phyloP scores from a whole-genome alignment of 306 rosid genomes.

The Cicer yamashitae region DNA sequence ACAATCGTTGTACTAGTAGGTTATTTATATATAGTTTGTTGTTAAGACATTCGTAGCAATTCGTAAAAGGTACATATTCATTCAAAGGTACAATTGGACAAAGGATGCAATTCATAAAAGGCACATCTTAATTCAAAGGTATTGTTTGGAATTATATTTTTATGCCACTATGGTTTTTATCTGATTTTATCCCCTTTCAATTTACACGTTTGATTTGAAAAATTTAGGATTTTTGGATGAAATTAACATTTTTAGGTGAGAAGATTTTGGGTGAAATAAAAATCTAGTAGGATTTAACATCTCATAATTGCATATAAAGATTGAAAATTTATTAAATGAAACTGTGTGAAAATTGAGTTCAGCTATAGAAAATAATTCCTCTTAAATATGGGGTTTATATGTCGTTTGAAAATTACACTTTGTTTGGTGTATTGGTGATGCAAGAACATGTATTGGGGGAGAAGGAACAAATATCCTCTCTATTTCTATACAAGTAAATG shows the following conservation, averaged over 20 bases:
- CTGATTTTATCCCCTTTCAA: not conserved
- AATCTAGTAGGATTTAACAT: not conserved
- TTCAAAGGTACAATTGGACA: not conserved
- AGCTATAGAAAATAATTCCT: not conserved
- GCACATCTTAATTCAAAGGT: constrained; percentile 11
- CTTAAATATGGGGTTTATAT: not conserved
- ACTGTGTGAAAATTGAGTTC: not conserved
- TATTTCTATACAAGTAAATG: not conserved
- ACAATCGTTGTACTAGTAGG: not conserved
- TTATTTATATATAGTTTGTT: not conserved
- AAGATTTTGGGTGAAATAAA: constrained; percentile 17
- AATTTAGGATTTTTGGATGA: constrained; percentile 18
- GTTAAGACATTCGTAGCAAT: not conserved
- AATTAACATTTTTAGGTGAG: not conserved
- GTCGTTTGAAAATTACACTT: not conserved
- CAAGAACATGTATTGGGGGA: not conserved
- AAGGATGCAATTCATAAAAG: not conserved
- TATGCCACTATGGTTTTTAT: not conserved
- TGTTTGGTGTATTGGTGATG: not conserved
- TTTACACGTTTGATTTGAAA: constrained; percentile 17
- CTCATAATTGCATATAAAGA: not conserved
- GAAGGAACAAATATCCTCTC: not conserved
- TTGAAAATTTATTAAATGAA: not conserved
- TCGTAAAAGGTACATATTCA: not conserved
- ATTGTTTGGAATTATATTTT: not conserved